Evolutionary conservation across 805 yeast genomes (phyloP).

Genomic region (Metschnikowia arizonensis): DNA sequence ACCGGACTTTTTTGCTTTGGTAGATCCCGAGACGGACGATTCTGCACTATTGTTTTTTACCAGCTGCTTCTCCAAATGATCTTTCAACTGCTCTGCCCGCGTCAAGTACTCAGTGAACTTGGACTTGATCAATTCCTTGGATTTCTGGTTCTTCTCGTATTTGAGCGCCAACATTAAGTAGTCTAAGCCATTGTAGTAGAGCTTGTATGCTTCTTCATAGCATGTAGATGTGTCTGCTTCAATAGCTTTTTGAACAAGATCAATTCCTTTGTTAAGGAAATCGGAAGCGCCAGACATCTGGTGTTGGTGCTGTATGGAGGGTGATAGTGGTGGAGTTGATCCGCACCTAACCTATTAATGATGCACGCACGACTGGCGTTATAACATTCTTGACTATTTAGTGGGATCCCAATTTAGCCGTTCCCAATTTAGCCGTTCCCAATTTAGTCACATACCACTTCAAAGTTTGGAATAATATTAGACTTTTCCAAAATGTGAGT

Average conservation of each 20-base stretch:
- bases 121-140: conserved; percentile 82
- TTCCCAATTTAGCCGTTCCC: too few species aligned
- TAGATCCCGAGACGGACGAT: conserved; percentile 52
- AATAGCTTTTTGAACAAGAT: conserved; percentile 87
- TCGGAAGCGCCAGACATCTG: conserved; percentile 45
- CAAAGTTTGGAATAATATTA: not conserved
- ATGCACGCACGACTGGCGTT: not conserved
- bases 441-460: not conserved
- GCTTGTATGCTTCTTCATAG: conserved; percentile 90
- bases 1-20: conserved; percentile 51
- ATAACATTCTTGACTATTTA: too few species aligned
- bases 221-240: conserved; percentile 87
- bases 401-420: too few species aligned
- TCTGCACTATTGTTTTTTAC: conserved; percentile 46
- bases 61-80: conserved; percentile 68
- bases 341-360: conserved; percentile 3
- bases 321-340: not conserved
- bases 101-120: conserved; percentile 88
- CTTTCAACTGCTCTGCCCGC: conserved; percentile 91
- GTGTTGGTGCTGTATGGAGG: too few species aligned
- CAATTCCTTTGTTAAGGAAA: conserved; percentile 91
- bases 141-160: conserved; percentile 83
- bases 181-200: conserved; percentile 89
- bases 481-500: not conserved
- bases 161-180: conserved; percentile 93